Evolutionary conservation across 306 rosid genomes (phyloP).

Genomic region (Fragaria ananassa): DNA sequence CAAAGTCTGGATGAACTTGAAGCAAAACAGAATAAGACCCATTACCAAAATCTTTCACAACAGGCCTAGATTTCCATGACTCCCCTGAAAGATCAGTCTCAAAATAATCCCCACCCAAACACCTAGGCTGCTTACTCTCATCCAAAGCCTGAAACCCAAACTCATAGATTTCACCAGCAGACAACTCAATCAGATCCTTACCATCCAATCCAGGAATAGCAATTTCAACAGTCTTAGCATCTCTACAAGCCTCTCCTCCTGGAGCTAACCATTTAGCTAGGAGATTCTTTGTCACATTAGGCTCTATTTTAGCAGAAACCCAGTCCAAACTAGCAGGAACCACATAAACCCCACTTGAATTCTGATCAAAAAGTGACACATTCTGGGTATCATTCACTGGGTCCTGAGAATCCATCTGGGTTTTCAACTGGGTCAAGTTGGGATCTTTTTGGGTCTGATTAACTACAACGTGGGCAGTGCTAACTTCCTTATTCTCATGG

Average conservation of each 20-base stretch:
- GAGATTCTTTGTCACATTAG: slow-evolving; percentile 55
- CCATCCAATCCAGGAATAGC: slow-evolving; percentile 57
- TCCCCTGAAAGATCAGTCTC: slow-evolving; percentile 89
- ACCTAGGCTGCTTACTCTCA: slow-evolving; percentile 58
- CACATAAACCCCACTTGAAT: slow-evolving; percentile 19
- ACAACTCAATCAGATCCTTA: slow-evolving; percentile 41
- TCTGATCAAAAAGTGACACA: slow-evolving; percentile 30
- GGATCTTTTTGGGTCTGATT: slow-evolving; percentile 30
- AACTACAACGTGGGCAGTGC: slow-evolving; percentile 11
- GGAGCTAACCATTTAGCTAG: slow-evolving; percentile 63
- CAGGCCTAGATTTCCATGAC: slow-evolving; percentile 81
- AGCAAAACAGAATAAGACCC: slow-evolving; percentile 71
- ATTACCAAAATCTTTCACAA: slow-evolving; percentile 68
- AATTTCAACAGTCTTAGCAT: slow-evolving; percentile 53
- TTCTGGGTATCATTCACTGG: slow-evolving; percentile 32
- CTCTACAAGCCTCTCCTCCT: slow-evolving; percentile 72
- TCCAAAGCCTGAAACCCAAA: slow-evolving; percentile 65
- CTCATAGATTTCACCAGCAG: slow-evolving; percentile 73
- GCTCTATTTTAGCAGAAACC: slow-evolving; percentile 62
- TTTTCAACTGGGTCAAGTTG: slow-evolving; percentile 31
- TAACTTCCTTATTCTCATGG: slow-evolving; percentile 23
- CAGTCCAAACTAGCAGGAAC: slow-evolving; percentile 37
- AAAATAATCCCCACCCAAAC: slow-evolving; percentile 90
- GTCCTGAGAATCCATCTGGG: slow-evolving; percentile 21
- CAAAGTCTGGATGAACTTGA: slow-evolving; percentile 80